A percentile compares a stretch with the other conserved stretches of the same genome.
Evolutionary conservation across 805 yeast genomes (phyloP).

Genomic region (Yamadazyma endophytica): DNA sequence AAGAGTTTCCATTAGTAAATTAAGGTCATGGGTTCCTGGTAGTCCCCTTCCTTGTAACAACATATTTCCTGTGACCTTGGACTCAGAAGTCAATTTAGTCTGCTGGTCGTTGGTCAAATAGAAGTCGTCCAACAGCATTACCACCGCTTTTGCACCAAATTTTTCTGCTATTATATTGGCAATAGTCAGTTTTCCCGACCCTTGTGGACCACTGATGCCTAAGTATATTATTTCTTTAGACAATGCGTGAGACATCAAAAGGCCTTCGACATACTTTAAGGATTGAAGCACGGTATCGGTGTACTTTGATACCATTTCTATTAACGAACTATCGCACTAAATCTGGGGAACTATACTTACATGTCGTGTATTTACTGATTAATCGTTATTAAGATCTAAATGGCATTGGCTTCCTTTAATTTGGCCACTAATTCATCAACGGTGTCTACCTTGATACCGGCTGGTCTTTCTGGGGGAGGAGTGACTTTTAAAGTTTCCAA

Average conservation of each 20-base stretch:
- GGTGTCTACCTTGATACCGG: slow-evolving; percentile 74
- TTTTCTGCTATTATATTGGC: slow-evolving; percentile 19
- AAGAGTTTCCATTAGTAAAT: slow-evolving; percentile 36
- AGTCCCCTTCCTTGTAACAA: slow-evolving; percentile 77
- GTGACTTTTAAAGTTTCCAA: slow-evolving; percentile 67
- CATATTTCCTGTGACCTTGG: too few species aligned
- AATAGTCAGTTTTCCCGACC: slow-evolving; percentile 69
- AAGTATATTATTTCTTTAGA: too few species aligned
- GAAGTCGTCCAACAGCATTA: slow-evolving; percentile 80
- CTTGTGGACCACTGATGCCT: slow-evolving; percentile 72
- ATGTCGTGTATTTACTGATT: too few species aligned
- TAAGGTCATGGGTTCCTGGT: slow-evolving; percentile 90
- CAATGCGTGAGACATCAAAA: too few species aligned
- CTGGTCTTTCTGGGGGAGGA: slow-evolving; percentile 80
- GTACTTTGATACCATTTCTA: too few species aligned
- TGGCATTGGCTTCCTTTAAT: slow-evolving; percentile 71
- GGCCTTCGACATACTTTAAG: too few species aligned
- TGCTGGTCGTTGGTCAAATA: slow-evolving; percentile 71
- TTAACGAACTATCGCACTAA: too few species aligned
- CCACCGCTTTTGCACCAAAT: slow-evolving; percentile 25
- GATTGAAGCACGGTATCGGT: too few species aligned
- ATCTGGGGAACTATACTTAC: too few species aligned
- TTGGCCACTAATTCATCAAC: slow-evolving; percentile 82
- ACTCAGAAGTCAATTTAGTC: slow-evolving; percentile 36
- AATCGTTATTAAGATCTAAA: too few species aligned